phyloP scores from a whole-genome alignment of 2,329 filamentous ascomycete species.

The Fusarium euwallaceae region DNA sequence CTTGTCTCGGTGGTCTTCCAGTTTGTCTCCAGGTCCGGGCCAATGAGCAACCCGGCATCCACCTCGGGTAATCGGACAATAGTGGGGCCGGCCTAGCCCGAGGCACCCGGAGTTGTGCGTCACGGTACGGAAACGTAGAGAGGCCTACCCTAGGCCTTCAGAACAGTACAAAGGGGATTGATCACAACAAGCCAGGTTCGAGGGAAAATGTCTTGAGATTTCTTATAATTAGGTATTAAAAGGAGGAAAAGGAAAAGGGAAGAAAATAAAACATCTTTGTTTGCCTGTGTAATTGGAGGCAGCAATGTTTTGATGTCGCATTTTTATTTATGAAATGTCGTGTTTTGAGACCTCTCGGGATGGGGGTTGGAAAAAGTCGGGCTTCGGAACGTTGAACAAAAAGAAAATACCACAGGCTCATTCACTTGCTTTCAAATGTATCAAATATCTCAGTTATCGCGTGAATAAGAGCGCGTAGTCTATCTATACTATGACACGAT shows the following conservation, averaged over 20 bases:
- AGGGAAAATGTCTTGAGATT: too few species aligned
- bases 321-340: rapidly evolving
- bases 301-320: too few species aligned
- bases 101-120: neutral
- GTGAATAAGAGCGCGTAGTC: too few species aligned
- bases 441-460: too few species aligned
- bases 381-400: neutral
- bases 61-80: neutral
- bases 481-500: neutral
- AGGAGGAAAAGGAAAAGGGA: too few species aligned
- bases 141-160: neutral
- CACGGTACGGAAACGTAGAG: too few species aligned
- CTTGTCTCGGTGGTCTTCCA: neutral
- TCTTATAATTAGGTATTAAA: too few species aligned
- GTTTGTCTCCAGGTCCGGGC: neutral
- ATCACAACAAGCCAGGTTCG: neutral
- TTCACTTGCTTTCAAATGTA: neutral
- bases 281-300: too few species aligned
- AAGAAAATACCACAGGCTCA: neutral
- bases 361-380: too few species aligned
- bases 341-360: too few species aligned
- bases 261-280: too few species aligned
- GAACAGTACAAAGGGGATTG: neutral
- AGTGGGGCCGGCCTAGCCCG: neutral
- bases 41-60: neutral